Evolutionary conservation across 2,329 filamentous ascomycete genomes (phyloP), one percentile per base, ranked within the genome.

Genomic region (Aspergillus pseudotamarii): DNA sequence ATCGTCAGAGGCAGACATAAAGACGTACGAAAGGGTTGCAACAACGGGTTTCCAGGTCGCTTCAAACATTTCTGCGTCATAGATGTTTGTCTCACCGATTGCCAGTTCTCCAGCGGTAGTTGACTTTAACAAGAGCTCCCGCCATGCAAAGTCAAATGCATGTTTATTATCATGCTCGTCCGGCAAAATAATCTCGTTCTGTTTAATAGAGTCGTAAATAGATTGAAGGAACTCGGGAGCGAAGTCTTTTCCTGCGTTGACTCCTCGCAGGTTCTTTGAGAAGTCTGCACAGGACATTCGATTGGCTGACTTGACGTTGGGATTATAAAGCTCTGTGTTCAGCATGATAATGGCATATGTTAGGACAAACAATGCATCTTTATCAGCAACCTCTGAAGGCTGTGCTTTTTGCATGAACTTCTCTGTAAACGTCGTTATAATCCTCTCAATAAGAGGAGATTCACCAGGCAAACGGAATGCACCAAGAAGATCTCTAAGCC

Each of bases 1-100:
- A 76, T 99, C 95, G 73, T 99, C 96, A 0, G 93, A 96, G 19
- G 96, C 96, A 41, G 94, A 98, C 90, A 98, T 96, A 81, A 99
- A 99, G 4, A 99, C 95, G 74, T 98, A 99, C 14, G 95, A 96
- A 60, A 99, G 82, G 0, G 96, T 98, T 4, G 95, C 94, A 43
- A 99, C 86, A 57, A 99, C 93, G 0, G 96, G 94, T 75, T 88
- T 93, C 95, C 96, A 99, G 0, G 94, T 97, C 26, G 93, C 91
- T 62, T 91, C 89, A 76, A 99, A 99, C 92, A 99, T 97, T 75
- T 99, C 94, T 4, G 94, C 92, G 77, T 99, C 96, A 77, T 93
- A 99, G 45, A 96, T 89, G 74, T 97, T 98, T 5, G 94, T 97
- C 69, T 96, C 86, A 75, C 93, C 96, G 34, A 94, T 83, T 38